phyloP scores from a whole-genome alignment of 2,329 filamentous ascomycete species.

The Nemania serpens region DNA sequence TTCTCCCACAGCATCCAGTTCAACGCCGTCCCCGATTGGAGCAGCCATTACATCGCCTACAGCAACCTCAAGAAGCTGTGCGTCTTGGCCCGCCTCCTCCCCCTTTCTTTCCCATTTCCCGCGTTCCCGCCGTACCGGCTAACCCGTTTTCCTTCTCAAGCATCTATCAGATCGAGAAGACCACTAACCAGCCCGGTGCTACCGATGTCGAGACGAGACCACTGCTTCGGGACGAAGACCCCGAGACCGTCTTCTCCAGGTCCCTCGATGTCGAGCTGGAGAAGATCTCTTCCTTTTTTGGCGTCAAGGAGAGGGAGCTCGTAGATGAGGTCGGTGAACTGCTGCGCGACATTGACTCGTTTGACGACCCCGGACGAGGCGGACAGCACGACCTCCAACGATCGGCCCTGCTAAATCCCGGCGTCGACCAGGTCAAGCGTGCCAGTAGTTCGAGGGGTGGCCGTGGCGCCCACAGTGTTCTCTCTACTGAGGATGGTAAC shows the following conservation, averaged over 20 bases:
- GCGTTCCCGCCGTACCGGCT: background rate
- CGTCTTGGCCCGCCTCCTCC: constrained; percentile 43
- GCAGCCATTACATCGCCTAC: constrained; percentile 95
- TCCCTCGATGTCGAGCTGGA: constrained; percentile 88
- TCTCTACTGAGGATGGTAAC: constrained; percentile 60
- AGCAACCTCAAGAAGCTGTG: constrained; percentile 98
- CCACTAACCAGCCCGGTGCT: constrained; percentile 65
- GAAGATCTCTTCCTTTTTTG: constrained; percentile 91
- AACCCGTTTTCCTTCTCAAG: constrained; percentile 49
- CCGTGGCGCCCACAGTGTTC: constrained; percentile 50
- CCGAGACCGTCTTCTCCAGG: constrained; percentile 79
- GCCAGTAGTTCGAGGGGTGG: constrained; percentile 37
- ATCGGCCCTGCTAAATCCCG: constrained; percentile 27
- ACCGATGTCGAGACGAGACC: constrained; percentile 84
- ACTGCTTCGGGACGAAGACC: constrained; percentile 73
- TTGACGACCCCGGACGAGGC: constrained; percentile 57
- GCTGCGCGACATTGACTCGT: constrained; percentile 72
- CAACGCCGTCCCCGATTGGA: constrained; percentile 99
- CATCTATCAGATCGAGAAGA: constrained; percentile 94
- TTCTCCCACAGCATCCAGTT: constrained; percentile 99
- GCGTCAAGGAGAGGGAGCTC: constrained; percentile 86
- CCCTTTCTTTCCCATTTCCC: background rate
- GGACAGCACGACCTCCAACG: constrained; percentile 47
- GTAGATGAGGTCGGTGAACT: constrained; percentile 78
- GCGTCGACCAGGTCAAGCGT: constrained; percentile 47